These are phyloP conservation scores for Camelina sativa DNA, from an alignment of 345 rosid genomes.

Conservation along the genomic window DNA sequence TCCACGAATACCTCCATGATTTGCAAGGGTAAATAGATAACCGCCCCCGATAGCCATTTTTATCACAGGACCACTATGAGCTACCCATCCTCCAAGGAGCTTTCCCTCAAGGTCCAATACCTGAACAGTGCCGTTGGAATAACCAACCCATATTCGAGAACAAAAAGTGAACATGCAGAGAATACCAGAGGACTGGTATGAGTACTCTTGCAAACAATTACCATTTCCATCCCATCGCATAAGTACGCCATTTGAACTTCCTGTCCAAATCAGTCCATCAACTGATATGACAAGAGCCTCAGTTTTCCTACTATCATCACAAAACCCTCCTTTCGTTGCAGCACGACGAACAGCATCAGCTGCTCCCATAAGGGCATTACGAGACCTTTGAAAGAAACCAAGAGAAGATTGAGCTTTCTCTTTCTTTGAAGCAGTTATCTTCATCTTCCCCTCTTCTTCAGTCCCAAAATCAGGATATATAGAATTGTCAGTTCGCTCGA, in stretches of 20 bases:
- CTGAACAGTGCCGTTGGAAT: constrained; percentile 67
- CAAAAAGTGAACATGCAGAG: constrained; percentile 72
- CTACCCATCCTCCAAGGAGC: constrained; percentile 68
- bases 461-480: constrained; percentile 58
- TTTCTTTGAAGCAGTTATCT: constrained; percentile 59
- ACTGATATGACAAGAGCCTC: constrained; percentile 65
- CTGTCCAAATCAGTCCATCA: constrained; percentile 88
- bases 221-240: constrained; percentile 91
- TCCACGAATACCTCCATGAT: constrained; percentile 85
- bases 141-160: constrained; percentile 66
- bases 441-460: constrained; percentile 73
- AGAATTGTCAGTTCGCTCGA: constrained; percentile 70
- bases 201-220: constrained; percentile 70
- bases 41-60: constrained; percentile 69
- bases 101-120: constrained; percentile 77
- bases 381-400: constrained; percentile 90
- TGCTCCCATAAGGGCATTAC: constrained; percentile 93
- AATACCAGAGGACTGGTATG: constrained; percentile 57
- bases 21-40: constrained; percentile 70
- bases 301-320: constrained; percentile 79
- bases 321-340: constrained; percentile 82
- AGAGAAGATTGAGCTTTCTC: constrained; percentile 73
- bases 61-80: constrained; percentile 74
- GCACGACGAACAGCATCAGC: constrained; percentile 97
- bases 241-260: constrained; percentile 76